Base-by-base conservation (phyloP, 805 yeast genomes). In the Saccharomycopsis oosterbeekiorum region DNA sequence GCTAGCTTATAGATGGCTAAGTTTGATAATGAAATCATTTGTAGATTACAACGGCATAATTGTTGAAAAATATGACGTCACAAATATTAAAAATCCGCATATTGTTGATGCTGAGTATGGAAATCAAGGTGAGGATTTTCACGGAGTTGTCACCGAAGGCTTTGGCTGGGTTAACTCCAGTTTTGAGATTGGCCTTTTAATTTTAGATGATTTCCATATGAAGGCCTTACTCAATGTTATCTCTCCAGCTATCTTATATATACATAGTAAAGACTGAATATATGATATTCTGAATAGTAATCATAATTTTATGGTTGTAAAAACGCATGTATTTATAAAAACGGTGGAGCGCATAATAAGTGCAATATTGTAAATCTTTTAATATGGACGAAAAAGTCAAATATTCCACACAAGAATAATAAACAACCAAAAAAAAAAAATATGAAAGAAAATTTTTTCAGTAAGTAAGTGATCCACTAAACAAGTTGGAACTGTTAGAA, bases 161-260 rank as follows among this genome's bases (percentile, higher is more conserved):
- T 93, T 93, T 73, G 99, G 98, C 1, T 93, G 99, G 99, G 97
- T 93, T 55, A 93, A 93, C 75, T 87, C 98, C 4, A 84, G 93
- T 67, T 90, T 82, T 72, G 68, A 86, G 36, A 71, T 87, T 64
- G 97, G 97, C 0, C 74, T 90, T 47, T 47, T 24, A 9, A 15
- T 47, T n/a, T 26, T 47, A 21, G 53, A 47, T 47, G 53, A 47
- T 26, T 2, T 47, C 11, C 53, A 47, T 24, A 47, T 24, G 29
- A 47, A 47, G 26, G 53, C 53, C 1, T 24, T 47, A 21, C 34
- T 19, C 21, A 47, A 47, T 11, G 53, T 47, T 15, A 47, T 47
- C 2, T 47, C 53, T 15, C 53, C 53, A 2, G 24, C 53, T 47
- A 14, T 47, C 21, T 47, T 47, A 12, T 47, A 47, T 21, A 47